These are phyloP conservation scores for Oryza meyeriana DNA, from an alignment of 176 grass and related monocot genomes.

Conservation along the genomic window DNA sequence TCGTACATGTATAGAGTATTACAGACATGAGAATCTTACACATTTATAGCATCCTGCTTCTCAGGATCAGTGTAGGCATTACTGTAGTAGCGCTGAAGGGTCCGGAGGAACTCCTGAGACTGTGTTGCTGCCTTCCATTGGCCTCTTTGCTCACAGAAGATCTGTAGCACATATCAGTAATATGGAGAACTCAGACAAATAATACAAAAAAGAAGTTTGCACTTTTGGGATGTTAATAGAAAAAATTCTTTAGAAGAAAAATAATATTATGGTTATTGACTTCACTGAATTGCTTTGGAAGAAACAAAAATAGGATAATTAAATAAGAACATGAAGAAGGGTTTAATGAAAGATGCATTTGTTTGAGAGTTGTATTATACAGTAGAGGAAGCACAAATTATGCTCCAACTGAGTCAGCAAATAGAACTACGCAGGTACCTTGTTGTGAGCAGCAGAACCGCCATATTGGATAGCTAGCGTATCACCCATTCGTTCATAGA, in stretches of 20 bases:
- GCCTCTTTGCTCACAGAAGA: slow-evolving; percentile 94
- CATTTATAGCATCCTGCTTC: slow-evolving; percentile 97
- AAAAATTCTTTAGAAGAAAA: background rate
- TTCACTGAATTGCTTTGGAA: slow-evolving; percentile 14
- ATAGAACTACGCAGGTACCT: slow-evolving; percentile 52
- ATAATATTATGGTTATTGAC: background rate
- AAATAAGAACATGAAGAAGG: background rate
- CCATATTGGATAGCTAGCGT: slow-evolving; percentile 81
- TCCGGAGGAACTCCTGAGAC: slow-evolving; percentile 97
- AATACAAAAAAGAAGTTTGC: background rate
- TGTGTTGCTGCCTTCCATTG: slow-evolving; percentile 94
- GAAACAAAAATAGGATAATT: slow-evolving; percentile 16
- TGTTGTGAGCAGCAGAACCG: slow-evolving; percentile 97
- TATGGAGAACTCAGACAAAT: slow-evolving; percentile 22
- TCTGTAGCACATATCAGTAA: slow-evolving; percentile 36
- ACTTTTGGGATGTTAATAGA: background rate
- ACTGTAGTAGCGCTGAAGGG: slow-evolving; percentile 91
- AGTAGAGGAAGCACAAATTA: background rate
- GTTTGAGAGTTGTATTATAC: slow-evolving; percentile 7
- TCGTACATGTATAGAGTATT: background rate
- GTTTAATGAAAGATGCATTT: background rate
- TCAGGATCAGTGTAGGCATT: slow-evolving; percentile 95
- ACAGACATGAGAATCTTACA: slow-evolving; percentile 58
- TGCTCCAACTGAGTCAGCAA: slow-evolving; percentile 8
- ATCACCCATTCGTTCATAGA: slow-evolving; percentile 97